These are phyloP conservation scores for Polyporus tsugae DNA, from an alignment of 1,284 basidiomycete genomes.

Conservation along the genomic window DNA sequence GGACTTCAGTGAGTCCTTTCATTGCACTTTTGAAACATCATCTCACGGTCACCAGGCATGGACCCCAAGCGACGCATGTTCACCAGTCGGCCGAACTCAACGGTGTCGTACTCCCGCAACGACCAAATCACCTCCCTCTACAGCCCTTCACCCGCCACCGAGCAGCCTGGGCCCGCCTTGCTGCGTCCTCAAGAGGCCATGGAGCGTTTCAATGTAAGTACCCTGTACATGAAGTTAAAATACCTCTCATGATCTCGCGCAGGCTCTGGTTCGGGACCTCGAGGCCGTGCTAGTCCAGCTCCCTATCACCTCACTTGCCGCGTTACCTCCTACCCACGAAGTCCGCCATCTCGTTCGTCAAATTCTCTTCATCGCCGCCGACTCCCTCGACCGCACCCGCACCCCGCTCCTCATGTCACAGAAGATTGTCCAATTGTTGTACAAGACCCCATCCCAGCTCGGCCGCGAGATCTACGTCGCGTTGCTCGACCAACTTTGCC, in stretches of 20 bases:
- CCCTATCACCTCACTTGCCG: constrained; percentile 69
- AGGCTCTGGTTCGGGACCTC: constrained; percentile 74
- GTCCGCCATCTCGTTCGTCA: constrained; percentile 86
- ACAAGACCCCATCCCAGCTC: constrained; percentile 84
- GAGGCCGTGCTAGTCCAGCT: constrained; percentile 81
- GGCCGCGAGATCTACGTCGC: constrained; percentile 93
- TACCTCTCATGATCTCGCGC: constrained; percentile 10
- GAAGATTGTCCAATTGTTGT: constrained; percentile 89
- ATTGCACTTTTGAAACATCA: neutral
- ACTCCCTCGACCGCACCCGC: constrained; percentile 82
- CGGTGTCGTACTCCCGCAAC: constrained; percentile 59
- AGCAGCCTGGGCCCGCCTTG: constrained; percentile 49
- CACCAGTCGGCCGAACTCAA: constrained; percentile 72
- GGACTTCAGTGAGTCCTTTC: constrained; percentile 80
- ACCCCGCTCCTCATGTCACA: constrained; percentile 95
- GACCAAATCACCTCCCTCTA: constrained; percentile 56
- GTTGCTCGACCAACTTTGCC: constrained; percentile 90
- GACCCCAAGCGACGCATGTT: constrained; percentile 60
- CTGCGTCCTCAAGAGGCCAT: constrained; percentile 75
- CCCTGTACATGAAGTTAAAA: constrained; percentile 4
- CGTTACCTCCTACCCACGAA: constrained; percentile 85
- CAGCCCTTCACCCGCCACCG: constrained; percentile 59
- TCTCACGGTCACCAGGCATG: constrained; percentile 45
- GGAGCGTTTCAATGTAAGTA: constrained; percentile 75
- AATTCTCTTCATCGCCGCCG: constrained; percentile 81